Conservation (phyloP, 2,329 filamentous ascomycete species). For the Neurospora crassa region DNA sequence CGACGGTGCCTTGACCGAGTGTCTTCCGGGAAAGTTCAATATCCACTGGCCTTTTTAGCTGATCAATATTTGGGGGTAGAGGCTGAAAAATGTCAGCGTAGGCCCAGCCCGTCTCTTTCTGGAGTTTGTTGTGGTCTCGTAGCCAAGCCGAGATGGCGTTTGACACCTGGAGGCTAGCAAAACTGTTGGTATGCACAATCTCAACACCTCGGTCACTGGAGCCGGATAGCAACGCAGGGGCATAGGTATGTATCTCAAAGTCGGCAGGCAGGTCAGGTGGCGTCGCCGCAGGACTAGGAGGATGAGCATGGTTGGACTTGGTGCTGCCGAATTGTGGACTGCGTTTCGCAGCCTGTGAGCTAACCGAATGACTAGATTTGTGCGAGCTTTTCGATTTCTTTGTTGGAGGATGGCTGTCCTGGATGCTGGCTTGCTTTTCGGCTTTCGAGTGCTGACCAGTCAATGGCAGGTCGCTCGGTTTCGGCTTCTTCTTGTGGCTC, state of each 20-base stretch:
- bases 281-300: conserved; percentile 68
- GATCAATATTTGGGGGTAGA: conserved; percentile 33
- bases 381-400: conserved; percentile 82
- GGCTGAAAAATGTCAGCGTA: conserved; percentile 59
- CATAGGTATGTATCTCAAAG: conserved; percentile 59
- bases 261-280: conserved; percentile 57
- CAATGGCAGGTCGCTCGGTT: conserved; percentile 55
- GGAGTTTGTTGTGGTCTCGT: conserved; percentile 59
- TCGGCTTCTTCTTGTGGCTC: conserved; percentile 79
- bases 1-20: conserved; percentile 38
- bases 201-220: conserved; percentile 55
- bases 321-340: conserved; percentile 56
- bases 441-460: conserved; percentile 57
- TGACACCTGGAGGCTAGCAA: conserved; percentile 65
- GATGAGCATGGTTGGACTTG: conserved; percentile 45
- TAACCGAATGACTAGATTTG: conserved; percentile 66
- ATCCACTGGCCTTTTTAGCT: conserved; percentile 32
- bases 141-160: conserved; percentile 72
- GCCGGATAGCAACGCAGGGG: conserved; percentile 63
- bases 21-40: conserved; percentile 45
- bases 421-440: conserved; percentile 38
- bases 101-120: conserved; percentile 56
- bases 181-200: conserved; percentile 63
- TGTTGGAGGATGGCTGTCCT: conserved; percentile 41
- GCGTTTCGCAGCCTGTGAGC: conserved; percentile 56